Base-by-base conservation (phyloP, 2,329 filamentous ascomycete genomes). In the Cryphonectria parasitica region DNA sequence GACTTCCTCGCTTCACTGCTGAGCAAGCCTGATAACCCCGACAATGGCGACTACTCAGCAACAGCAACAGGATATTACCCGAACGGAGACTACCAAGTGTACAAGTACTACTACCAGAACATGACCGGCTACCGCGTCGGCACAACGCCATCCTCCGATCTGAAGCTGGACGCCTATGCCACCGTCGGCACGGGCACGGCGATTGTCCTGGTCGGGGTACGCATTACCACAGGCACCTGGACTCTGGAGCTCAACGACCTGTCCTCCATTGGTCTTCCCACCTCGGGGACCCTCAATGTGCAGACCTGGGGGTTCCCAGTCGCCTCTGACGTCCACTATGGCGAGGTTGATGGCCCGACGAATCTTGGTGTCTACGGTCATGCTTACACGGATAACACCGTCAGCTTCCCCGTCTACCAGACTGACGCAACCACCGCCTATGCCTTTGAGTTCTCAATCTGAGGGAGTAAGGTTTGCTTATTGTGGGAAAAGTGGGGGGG, bases 31-130 rank as follows among this genome's bases (percentile, higher is more conserved):
- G 64, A 62, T 25, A 58, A 64, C 19, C 58, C 56, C 11, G 39
- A 66, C 45, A 41, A 28, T 22, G 63, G 52, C 69, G 60, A 36
- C 45, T 71, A 74, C 67, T 58, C 66, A 22, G 67, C 67, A 2
- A 64, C 63, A 13, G 69, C 72, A 28, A 41, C 66, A 8, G 74
- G 72, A 4, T 75, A 75, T 65, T 72, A 66, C 2, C 69, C 73
- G 7, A 72, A 74, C 1, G 71, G 73, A 1, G 82, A 83, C 34
- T 85, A 78, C 75, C 82, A 84, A 67, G 79, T 85, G 13, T 86
- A 86, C 74, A 81, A 82, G 67, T 85, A 84, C 75, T 86, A 85
- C 74, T 77, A 80, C 61, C 73, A 77, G 3, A 81, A 81, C 60
- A 84, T 85, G 83, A 82, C 79, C 0, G 83, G 83, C 3, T 66